phyloP scores from a whole-genome alignment of 441 rosid genomes.

The Populus hybrid region DNA sequence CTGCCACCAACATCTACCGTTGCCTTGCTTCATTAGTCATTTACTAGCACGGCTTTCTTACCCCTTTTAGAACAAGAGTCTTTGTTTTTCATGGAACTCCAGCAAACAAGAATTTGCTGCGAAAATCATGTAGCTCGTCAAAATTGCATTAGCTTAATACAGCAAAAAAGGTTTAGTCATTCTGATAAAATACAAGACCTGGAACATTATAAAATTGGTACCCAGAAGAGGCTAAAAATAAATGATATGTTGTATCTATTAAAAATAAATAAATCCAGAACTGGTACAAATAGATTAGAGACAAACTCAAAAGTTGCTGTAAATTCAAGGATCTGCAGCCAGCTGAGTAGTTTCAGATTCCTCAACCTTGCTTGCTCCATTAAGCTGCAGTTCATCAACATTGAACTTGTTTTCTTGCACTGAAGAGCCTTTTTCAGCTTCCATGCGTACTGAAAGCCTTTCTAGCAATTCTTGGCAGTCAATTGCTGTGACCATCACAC shows the following conservation, averaged over 20 bases:
- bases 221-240: neutral
- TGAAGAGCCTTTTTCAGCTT: conserved; percentile 16
- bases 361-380: conserved; percentile 7
- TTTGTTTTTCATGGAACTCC: neutral
- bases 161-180: neutral
- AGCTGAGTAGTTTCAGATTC: conserved; percentile 10
- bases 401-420: conserved; percentile 17
- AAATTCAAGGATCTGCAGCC: conserved; percentile 8
- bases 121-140: neutral
- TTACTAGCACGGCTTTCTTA: too few relatives aligned
- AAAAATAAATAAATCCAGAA: too few relatives aligned
- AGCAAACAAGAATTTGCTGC: neutral
- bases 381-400: conserved; percentile 12
- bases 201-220: neutral
- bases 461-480: conserved; percentile 86
- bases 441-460: conserved; percentile 49
- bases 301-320: neutral
- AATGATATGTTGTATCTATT: neutral
- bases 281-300: neutral
- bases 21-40: too few relatives aligned
- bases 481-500: conserved; percentile 79
- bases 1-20: too few relatives aligned
- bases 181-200: neutral
- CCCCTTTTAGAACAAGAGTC: neutral
- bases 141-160: neutral